Evolutionary conservation across 352 stramenopile genomes (phyloP), one percentile per base, ranked within the genome.

Genomic region (Pythium myriotylum): DNA sequence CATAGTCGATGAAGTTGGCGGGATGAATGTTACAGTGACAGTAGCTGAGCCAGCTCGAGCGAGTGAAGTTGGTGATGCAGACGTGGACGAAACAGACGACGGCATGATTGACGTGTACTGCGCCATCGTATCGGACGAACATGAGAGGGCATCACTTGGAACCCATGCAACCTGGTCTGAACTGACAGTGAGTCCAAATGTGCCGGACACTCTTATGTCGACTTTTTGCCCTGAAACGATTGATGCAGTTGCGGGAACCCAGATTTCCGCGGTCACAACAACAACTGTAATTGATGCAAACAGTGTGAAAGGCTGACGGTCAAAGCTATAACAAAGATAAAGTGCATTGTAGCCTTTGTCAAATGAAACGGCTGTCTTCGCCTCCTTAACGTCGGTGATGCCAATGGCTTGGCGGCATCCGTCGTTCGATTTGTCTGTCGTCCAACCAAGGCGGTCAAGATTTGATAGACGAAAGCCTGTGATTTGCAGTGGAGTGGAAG

Each of bases 251-350:
- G 69, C 54, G 2, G 81, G 77, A 1, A 71, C 65, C 81, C 77
- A 91, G 19, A 91, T 73, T 2, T 91, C 77, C 0, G 76, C 70
- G 23, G 70, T 71, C 0, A 74, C 74, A 0, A 84, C 76, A 0
- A 66, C 48, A 0, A 87, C 46, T 7, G 59, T 56, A 22, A 88
- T 63, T 0, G 40, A 56, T 5, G 55, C 35, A 54, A 87, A 88
- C 2, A 81, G 51, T n/a, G 70, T 55, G n/a, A 86, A 89, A 4
- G 77, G 79, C 35, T 91, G 77, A 2, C 67, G 59, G 32, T 76
- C 63, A 57, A 89, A 91, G 42, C 81, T 91, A 42, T 89, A 91
- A 47, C 81, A 91, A 8, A 91, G 50, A 22, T 59, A 70, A 16
- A 89, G 57, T 22, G 70, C 65, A 0, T 69, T 51, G 55, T 78